phyloP scores from a whole-genome alignment of 225 moss, liverwort and hornwort species.

The Takakia lepidozioides region DNA sequence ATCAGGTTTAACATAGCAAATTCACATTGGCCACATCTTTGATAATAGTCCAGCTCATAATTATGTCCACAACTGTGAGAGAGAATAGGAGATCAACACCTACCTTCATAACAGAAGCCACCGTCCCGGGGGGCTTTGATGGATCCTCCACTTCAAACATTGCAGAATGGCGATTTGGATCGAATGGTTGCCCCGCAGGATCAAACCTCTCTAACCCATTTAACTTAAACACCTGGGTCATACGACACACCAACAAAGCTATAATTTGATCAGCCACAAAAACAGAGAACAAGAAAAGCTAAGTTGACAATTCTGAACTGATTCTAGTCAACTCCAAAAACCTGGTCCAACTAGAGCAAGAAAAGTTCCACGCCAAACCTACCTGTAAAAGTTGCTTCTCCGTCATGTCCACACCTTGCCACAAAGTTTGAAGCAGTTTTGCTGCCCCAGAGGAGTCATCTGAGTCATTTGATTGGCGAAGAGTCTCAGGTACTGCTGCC shows the following conservation, averaged over 20 bases:
- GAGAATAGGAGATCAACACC: too few species aligned
- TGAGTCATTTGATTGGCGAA: conserved; percentile 31
- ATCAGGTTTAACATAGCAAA: too few species aligned
- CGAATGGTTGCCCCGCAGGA: conserved; percentile 39
- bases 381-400: conserved; percentile 81
- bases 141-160: conserved; percentile 52
- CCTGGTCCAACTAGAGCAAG: too few species aligned
- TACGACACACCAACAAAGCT: conserved; percentile 6
- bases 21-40: too few species aligned
- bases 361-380: too few species aligned
- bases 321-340: too few species aligned
- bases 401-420: conserved; percentile 90
- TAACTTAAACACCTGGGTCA: conserved; percentile 37
- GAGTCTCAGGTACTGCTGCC: conserved; percentile 39
- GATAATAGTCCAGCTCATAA: too few species aligned
- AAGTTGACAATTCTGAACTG: too few species aligned
- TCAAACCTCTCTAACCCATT: conserved; percentile 50
- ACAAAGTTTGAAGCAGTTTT: conserved; percentile 49
- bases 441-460: conserved; percentile 45
- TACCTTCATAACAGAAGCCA: conserved; percentile 44
- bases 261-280: too few species aligned
- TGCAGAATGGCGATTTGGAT: conserved; percentile 44
- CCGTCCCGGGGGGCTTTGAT: conserved; percentile 35
- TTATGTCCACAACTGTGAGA: too few species aligned
- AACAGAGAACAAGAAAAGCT: too few species aligned